These are phyloP conservation scores for Ceratocystis harringtonii DNA, from an alignment of 2,329 filamentous ascomycete genomes.

Conservation along the genomic window DNA sequence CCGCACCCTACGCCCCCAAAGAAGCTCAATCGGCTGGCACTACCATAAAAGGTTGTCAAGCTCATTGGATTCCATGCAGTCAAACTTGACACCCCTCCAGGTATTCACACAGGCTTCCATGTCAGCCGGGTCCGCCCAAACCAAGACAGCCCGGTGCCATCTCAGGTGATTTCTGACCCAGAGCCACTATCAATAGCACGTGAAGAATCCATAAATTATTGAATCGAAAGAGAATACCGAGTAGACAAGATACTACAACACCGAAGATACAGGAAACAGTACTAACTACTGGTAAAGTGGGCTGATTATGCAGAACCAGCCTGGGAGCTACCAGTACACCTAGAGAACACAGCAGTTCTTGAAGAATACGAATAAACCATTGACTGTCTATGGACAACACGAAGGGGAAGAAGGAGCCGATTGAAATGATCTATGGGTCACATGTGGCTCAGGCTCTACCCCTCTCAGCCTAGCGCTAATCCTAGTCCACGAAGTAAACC, in stretches of 20 bases:
- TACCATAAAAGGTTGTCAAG: no score
- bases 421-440: no score
- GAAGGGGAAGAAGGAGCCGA: no score
- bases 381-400: no score
- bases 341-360: no score
- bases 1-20: not conserved
- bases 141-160: not conserved
- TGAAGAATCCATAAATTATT: not conserved
- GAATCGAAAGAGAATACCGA: not conserved
- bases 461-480: no score
- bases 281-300: not conserved
- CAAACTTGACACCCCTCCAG: no score
- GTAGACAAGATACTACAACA: not conserved
- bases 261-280: not conserved
- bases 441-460: no score
- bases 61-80: no score
- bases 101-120: not conserved
- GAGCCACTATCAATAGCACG: not conserved
- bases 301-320: not conserved
- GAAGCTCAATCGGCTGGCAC: not conserved
- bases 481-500: no score
- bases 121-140: not conserved
- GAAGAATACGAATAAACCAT: no score
- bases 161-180: not conserved
- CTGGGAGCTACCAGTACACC: not conserved